Base-by-base conservation (phyloP, 2,329 filamentous ascomycete species). In the Epichloe uncinata region DNA sequence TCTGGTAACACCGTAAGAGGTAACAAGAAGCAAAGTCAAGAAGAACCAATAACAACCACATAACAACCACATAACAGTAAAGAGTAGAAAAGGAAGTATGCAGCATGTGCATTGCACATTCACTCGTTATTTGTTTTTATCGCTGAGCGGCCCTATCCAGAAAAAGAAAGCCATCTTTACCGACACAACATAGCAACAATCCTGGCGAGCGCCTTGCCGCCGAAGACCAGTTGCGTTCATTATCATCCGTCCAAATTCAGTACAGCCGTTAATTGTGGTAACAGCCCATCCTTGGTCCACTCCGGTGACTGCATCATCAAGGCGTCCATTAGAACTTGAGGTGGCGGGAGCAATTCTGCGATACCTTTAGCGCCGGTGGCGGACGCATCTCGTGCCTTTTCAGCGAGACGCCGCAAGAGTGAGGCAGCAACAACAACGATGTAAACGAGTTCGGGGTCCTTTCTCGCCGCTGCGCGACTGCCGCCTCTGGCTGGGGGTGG, bases 381-480 rank as follows among this genome's bases (percentile, higher is more conserved):
- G 53, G 70, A 74, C n/a, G 70, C 75, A 62, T 78, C 82, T 60
- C 64, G 72, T 35, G 73, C 78, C 66, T 86, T 88, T 60, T 89
- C 84, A 3, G 78, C 75, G 22, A 91, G 65, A 52, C 77, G 77
- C 54, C 78, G 76, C n/a, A 91, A 65, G 48, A 88, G 74, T 9
- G 79, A 78, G 44, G 88, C 71, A 2, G 82, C 81, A 42, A 85
- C 75, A 16, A 80, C 75, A 4, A 84, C 79, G 36, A 91, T 84
- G 59, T 79, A 79, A 18, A 77, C 67, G 2, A 79, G 63, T 48
- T 78, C 75, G 2, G 66, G 65, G 47, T 80, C 77, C 50, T 74
- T 72, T 50, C 68, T 48, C 16, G 45, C 52, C 16, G 58, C 61
- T 49, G 63, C 58, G 45, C 67, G 60, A 49, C 60, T 61, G 50